Evolutionary conservation across 768 basidiomycete genomes (phyloP).

Genomic region (Mycena rosella): DNA sequence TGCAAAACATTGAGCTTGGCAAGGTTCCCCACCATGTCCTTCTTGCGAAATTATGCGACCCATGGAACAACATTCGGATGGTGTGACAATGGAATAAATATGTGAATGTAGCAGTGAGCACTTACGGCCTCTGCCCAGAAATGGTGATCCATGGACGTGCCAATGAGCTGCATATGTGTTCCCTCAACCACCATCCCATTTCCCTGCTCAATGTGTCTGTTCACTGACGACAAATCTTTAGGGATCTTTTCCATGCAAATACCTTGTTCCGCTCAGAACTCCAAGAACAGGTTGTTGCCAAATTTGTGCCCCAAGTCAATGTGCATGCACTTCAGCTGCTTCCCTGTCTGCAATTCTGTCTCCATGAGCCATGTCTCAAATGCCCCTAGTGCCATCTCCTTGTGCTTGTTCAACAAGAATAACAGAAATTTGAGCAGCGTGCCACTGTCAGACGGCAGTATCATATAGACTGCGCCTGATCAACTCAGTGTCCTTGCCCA

Average conservation of each 20-base stretch:
- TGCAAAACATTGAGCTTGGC: conserved; percentile 19
- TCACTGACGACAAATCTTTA: conserved; percentile 39
- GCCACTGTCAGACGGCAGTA: neutral
- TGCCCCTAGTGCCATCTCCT: neutral
- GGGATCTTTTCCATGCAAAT: conserved; percentile 25
- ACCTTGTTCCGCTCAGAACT: conserved; percentile 35
- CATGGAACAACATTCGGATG: neutral
- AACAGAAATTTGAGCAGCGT: neutral
- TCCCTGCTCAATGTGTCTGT: conserved; percentile 40
- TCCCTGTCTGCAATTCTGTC: conserved; percentile 35
- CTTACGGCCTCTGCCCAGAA: no score
- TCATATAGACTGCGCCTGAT: neutral
- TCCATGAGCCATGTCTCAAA: conserved; percentile 15
- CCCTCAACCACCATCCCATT: no score
- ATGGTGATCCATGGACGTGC: no score
- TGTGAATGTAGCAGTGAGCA: neutral
- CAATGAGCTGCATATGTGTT: conserved; percentile 24
- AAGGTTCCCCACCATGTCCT: neutral
- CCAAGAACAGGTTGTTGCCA: conserved; percentile 32
- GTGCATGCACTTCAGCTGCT: conserved; percentile 30
- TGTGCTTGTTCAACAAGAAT: neutral
- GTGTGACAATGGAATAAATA: neutral
- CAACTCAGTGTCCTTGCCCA: neutral
- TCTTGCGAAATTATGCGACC: conserved; percentile 4
- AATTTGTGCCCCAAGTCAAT: conserved; percentile 46